phyloP scores from a whole-genome alignment of 495 filamentous ascomycete genomes.

The Penicillium fimorum region DNA sequence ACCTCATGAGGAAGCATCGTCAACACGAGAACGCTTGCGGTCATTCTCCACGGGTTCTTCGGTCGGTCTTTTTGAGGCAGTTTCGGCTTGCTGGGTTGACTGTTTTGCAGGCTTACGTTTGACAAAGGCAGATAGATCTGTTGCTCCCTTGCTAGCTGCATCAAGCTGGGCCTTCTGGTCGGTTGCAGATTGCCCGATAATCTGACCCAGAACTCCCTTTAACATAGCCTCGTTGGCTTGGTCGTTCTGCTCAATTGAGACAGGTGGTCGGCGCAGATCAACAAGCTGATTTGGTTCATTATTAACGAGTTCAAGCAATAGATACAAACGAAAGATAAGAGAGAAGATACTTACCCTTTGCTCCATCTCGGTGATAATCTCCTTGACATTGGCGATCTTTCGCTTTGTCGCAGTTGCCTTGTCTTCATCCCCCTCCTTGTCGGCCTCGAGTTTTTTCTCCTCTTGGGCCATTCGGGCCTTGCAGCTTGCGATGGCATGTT shows the following conservation, averaged over 20 bases:
- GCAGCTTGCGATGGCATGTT: constrained; percentile 78
- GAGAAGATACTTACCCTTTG: constrained; percentile 56
- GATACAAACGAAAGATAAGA: background rate
- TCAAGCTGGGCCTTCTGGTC: constrained; percentile 66
- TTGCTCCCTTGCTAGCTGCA: constrained; percentile 76
- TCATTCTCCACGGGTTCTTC: constrained; percentile 27
- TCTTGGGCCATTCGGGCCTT: constrained; percentile 72
- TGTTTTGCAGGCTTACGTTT: constrained; percentile 58
- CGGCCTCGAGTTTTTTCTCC: constrained; percentile 58
- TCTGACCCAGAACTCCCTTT: constrained; percentile 68
- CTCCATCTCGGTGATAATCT: constrained; percentile 86
- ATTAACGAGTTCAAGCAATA: constrained; percentile 15
- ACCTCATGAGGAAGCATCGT: constrained; percentile 17
- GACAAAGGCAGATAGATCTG: constrained; percentile 82
- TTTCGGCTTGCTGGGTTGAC: constrained; percentile 11
- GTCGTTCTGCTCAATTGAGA: constrained; percentile 57
- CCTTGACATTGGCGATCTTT: constrained; percentile 78
- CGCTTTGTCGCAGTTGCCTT: constrained; percentile 55
- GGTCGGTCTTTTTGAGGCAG: constrained; percentile 31
- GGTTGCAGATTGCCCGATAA: constrained; percentile 63
- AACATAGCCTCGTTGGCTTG: constrained; percentile 50
- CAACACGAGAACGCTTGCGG: constrained; percentile 33
- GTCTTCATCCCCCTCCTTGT: constrained; percentile 50
- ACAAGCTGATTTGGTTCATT: constrained; percentile 52
- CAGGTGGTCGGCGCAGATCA: constrained; percentile 71